A percentile compares a stretch with the other conserved stretches of the same genome.
phyloP scores from a whole-genome alignment of 192 early-diverging fungal genomes.

The Coemansia sp. region DNA sequence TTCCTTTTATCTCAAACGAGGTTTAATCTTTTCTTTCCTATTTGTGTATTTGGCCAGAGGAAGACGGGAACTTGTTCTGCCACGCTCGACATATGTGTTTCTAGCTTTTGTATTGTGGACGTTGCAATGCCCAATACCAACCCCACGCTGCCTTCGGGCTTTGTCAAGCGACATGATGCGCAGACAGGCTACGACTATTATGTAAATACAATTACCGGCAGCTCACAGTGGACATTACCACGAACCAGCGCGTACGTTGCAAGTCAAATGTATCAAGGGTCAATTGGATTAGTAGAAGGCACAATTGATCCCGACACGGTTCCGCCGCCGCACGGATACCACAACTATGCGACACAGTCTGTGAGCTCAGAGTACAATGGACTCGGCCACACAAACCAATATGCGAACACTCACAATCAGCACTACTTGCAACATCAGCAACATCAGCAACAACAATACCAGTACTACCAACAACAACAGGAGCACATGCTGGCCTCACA shows the following conservation, averaged over 20 bases:
- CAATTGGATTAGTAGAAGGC: constrained; percentile 3
- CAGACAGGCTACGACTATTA: constrained; percentile 11
- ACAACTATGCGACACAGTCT: constrained; percentile 1
- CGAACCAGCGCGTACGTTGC: constrained; percentile 5
- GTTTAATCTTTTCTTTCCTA: background rate
- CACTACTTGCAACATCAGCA: background rate
- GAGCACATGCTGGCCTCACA: background rate
- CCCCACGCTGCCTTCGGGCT: constrained; percentile 3
- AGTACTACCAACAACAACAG: constrained; percentile 4
- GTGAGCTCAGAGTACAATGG: constrained; percentile 2
- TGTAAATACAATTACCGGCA: constrained; percentile 11
- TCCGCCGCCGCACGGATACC: constrained; percentile 12
- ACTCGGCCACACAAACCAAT: background rate
- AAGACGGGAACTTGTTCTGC: background rate
- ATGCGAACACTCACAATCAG: background rate
- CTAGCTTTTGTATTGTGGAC: background rate
- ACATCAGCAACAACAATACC: background rate
- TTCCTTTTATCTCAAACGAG: background rate
- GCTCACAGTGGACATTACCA: constrained; percentile 12
- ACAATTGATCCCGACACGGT: constrained; percentile 4
- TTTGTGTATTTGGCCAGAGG: background rate
- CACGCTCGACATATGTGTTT: background rate
- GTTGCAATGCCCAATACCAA: constrained; percentile 1
- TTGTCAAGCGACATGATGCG: constrained; percentile 6
- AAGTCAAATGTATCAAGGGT: background rate